Percentiles rank a stretch among this genome's conserved stretches.
Evolutionary conservation across 768 basidiomycete genomes (phyloP).

Genomic region (Suillus variegatus): DNA sequence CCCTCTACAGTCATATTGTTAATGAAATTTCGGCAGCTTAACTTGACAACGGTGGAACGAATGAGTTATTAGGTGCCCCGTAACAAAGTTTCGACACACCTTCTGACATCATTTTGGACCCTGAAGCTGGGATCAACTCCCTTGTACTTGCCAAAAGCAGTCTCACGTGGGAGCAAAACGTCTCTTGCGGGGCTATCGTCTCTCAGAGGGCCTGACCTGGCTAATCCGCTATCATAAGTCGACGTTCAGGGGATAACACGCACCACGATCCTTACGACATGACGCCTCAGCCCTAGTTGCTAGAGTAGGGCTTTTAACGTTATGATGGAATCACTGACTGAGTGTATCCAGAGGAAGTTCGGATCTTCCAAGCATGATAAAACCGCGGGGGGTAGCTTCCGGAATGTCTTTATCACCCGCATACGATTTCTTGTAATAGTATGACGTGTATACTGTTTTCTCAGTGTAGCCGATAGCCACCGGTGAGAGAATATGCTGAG

Average conservation of each 20-base stretch:
- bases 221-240: not conserved
- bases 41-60: not conserved
- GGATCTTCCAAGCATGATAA: not conserved
- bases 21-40: not conserved
- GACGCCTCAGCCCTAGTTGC: not conserved
- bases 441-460: not conserved
- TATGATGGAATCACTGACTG: not conserved
- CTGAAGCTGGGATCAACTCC: not conserved
- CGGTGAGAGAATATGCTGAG: not conserved
- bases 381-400: not conserved
- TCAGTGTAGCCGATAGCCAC: not conserved
- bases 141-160: not conserved
- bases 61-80: not conserved
- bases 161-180: not conserved
- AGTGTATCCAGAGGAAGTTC: not conserved
- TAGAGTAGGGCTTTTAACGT: not conserved
- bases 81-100: not conserved
- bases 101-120: not conserved
- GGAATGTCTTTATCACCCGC: not conserved
- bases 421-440: not conserved
- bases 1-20: not conserved
- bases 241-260: not conserved
- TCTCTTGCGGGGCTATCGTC: not conserved
- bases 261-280: not conserved
- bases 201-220: not conserved